Conservation (phyloP, 1,139 yeast species). For the Nakaseomyces delphensis region DNA sequence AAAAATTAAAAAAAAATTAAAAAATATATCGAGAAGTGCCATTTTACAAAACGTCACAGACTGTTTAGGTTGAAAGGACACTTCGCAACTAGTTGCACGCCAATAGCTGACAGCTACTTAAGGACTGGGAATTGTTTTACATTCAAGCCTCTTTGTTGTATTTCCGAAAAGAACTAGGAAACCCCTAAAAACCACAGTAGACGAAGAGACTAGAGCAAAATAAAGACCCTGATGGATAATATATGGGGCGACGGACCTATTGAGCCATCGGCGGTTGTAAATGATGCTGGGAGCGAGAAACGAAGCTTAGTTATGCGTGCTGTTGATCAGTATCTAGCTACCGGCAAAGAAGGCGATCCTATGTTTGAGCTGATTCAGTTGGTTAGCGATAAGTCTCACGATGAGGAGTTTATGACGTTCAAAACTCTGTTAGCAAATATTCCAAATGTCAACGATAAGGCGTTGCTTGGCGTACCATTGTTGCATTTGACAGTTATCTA, state of each 20-base stretch:
- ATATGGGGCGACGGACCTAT: not conserved
- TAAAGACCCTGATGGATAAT: not conserved
- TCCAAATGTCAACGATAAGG: slow-evolving; percentile 17
- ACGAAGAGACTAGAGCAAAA: not conserved
- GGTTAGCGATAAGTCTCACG: slow-evolving; percentile 16
- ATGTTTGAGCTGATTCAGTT: slow-evolving; percentile 18
- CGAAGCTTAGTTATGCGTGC: not conserved
- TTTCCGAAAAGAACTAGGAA: no score
- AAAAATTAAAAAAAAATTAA: no score
- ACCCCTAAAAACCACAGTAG: no score
- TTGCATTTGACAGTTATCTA: slow-evolving; percentile 24
- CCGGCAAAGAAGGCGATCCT: slow-evolving; percentile 4
- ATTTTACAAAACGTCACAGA: no score
- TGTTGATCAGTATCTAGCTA: not conserved
- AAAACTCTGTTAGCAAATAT: slow-evolving; percentile 13
- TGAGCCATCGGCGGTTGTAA: not conserved
- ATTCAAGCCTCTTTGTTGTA: no score
- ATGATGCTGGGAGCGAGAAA: not conserved
- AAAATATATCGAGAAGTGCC: no score
- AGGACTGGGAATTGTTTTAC: no score
- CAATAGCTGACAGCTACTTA: no score
- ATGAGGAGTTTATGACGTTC: slow-evolving; percentile 20
- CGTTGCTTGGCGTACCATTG: slow-evolving; percentile 19
- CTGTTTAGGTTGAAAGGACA: no score
- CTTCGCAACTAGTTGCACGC: no score